Percentiles rank a stretch among this genome's conserved stretches.
Conservation (phyloP, 2,329 filamentous ascomycete species). For the Aspergillus uvarum region DNA sequence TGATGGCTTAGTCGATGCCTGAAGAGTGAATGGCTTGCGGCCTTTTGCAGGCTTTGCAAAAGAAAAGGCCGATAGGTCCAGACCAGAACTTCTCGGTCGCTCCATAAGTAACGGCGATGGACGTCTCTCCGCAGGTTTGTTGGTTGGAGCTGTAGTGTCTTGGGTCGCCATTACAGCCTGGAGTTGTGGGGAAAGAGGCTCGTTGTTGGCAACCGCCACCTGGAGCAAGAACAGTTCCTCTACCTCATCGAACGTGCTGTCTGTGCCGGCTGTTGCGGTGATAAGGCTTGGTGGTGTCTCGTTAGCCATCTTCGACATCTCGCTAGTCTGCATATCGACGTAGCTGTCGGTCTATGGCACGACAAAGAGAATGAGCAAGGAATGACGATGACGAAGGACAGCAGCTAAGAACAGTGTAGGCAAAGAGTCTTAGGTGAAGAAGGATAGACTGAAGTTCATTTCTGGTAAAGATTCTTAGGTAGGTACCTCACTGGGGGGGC, state of each 20-base stretch:
- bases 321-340: not conserved
- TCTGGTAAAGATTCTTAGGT: too few relatives aligned
- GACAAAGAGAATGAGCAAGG: too few relatives aligned
- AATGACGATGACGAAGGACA: too few relatives aligned
- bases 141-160: not conserved
- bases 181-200: slow-evolving; percentile 17
- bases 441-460: too few relatives aligned
- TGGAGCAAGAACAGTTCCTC: slow-evolving; percentile 23
- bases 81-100: slow-evolving; percentile 31
- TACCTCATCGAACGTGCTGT: slow-evolving; percentile 13
- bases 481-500: too few relatives aligned
- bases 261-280: not conserved
- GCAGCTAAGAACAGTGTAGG: too few relatives aligned
- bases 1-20: slow-evolving; percentile 13
- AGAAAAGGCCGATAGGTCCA: slow-evolving; percentile 32
- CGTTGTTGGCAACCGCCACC: slow-evolving; percentile 17
- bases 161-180: slow-evolving; percentile 14
- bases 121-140: slow-evolving; percentile 3
- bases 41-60: slow-evolving; percentile 34
- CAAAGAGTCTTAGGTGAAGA: too few relatives aligned
- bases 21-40: slow-evolving; percentile 26
- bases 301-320: not conserved
- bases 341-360: not conserved
- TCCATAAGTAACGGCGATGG: slow-evolving; percentile 28
- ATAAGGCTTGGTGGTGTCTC: not conserved